Percentiles rank a stretch among this genome's conserved stretches.
Conservation (phyloP, 495 filamentous ascomycete genomes). For the Halenospora varia region DNA sequence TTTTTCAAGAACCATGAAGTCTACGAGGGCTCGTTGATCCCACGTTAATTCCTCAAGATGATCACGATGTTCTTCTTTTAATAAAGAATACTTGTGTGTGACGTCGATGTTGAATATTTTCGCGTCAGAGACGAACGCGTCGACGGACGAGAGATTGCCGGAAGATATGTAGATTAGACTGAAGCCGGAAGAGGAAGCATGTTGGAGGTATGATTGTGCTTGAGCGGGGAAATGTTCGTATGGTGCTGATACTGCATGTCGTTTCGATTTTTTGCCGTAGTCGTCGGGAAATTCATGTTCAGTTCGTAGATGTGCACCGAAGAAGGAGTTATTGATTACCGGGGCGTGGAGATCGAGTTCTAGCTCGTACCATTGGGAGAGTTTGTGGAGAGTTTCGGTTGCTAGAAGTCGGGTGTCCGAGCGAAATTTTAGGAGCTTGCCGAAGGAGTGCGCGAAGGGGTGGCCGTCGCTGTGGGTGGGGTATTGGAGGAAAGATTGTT, state of each 20-base stretch:
- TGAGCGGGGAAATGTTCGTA: slow-evolving; percentile 1
- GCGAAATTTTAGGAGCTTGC: slow-evolving; percentile 4
- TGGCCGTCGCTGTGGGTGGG: slow-evolving; percentile 1
- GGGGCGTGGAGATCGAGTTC: background rate
- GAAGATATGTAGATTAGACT: slow-evolving; percentile 8
- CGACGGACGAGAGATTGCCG: slow-evolving; percentile 1
- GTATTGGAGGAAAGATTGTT: background rate
- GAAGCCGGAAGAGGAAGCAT: background rate
- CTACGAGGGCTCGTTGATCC: slow-evolving; percentile 7
- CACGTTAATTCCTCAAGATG: background rate
- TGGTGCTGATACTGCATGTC: background rate
- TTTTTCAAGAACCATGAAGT: slow-evolving; percentile 4
- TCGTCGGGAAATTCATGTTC: background rate
- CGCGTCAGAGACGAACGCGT: background rate
- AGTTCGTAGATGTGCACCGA: slow-evolving; percentile 11
- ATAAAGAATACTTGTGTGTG: background rate
- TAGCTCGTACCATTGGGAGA: background rate
- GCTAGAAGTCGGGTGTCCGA: slow-evolving; percentile 1
- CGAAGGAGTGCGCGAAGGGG: background rate
- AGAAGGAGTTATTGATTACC: background rate
- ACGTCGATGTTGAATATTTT: background rate
- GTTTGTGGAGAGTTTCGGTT: background rate
- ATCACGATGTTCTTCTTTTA: background rate
- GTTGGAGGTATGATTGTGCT: slow-evolving; percentile 2
- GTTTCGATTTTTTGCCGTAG: background rate